Evolutionary conservation across 1,284 basidiomycete species (phyloP).

Genomic region (Papiliotrema nemorosa): DNA sequence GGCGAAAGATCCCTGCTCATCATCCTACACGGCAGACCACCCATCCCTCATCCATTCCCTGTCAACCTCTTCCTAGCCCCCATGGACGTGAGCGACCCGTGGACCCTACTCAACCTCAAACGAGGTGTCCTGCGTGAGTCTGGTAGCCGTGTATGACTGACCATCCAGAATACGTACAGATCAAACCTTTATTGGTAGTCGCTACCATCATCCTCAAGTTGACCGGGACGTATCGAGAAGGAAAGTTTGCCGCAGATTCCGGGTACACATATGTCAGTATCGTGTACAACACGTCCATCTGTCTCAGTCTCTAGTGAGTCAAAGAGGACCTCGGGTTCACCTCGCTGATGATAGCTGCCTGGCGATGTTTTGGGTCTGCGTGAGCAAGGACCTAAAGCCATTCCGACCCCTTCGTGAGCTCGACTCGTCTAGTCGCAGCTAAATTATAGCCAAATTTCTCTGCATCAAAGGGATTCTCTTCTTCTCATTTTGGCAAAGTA

Average conservation of each 20-base stretch:
- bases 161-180: slow-evolving; percentile 84
- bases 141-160: slow-evolving; percentile 9
- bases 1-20: slow-evolving; percentile 91
- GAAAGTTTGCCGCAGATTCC: slow-evolving; percentile 73
- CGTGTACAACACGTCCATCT: slow-evolving; percentile 60
- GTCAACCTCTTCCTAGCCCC: slow-evolving; percentile 64
- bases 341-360: slow-evolving; percentile 78
- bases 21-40: slow-evolving; percentile 80
- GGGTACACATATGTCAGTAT: slow-evolving; percentile 91
- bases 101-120: slow-evolving; percentile 90
- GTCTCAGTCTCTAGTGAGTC: slow-evolving; percentile 47
- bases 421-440: no score
- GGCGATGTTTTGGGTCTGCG: slow-evolving; percentile 91
- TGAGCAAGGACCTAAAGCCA: slow-evolving; percentile 77
- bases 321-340: background rate
- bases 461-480: slow-evolving; percentile 98
- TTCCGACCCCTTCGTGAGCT: slow-evolving; percentile 62
- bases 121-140: slow-evolving; percentile 85
- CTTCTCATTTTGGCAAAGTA: slow-evolving; percentile 97
- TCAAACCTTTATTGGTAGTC: slow-evolving; percentile 86
- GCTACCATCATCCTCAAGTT: slow-evolving; percentile 83
- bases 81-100: slow-evolving; percentile 87
- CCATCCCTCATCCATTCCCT: slow-evolving; percentile 83
- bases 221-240: slow-evolving; percentile 83
- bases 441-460: slow-evolving; percentile 93